Percentiles rank a stretch among this genome's conserved stretches.
phyloP scores from a whole-genome alignment of 2,329 filamentous ascomycete genomes.

The Fusarium equiseti region DNA sequence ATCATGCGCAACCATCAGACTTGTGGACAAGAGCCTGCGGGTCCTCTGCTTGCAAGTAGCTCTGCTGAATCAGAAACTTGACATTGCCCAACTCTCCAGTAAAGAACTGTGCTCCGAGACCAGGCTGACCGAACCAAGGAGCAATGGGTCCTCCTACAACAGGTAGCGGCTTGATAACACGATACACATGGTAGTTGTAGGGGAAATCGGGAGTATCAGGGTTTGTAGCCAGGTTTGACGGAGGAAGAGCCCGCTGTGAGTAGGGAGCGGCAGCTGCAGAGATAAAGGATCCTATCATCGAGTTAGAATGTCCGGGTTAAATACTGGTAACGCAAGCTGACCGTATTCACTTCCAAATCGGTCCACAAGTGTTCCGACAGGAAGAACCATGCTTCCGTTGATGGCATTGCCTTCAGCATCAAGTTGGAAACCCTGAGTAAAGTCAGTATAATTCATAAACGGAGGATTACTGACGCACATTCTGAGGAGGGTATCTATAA shows the following conservation, averaged over 20 bases:
- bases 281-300: slow-evolving; percentile 50
- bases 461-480: slow-evolving; percentile 35
- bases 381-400: slow-evolving; percentile 56
- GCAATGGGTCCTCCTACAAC: slow-evolving; percentile 60
- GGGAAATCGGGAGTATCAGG: slow-evolving; percentile 52
- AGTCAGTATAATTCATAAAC: neutral
- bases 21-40: slow-evolving; percentile 32
- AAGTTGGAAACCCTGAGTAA: slow-evolving; percentile 52
- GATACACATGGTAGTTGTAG: slow-evolving; percentile 63
- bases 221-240: slow-evolving; percentile 57
- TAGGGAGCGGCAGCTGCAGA: slow-evolving; percentile 60
- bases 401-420: slow-evolving; percentile 53
- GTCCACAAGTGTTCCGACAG: slow-evolving; percentile 58
- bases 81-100: slow-evolving; percentile 48
- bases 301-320: slow-evolving; percentile 5
- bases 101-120: slow-evolving; percentile 55
- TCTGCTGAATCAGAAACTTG: slow-evolving; percentile 35
- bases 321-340: neutral
- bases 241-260: slow-evolving; percentile 60
- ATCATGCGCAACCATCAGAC: slow-evolving; percentile 25
- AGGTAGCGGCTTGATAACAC: slow-evolving; percentile 55
- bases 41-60: slow-evolving; percentile 32
- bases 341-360: slow-evolving; percentile 62
- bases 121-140: slow-evolving; percentile 64
- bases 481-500: slow-evolving; percentile 55